Percentiles rank a stretch among this genome's conserved stretches.
Conservation (phyloP, 1,139 yeast species). For the Debaryomycetaceae sp. region DNA sequence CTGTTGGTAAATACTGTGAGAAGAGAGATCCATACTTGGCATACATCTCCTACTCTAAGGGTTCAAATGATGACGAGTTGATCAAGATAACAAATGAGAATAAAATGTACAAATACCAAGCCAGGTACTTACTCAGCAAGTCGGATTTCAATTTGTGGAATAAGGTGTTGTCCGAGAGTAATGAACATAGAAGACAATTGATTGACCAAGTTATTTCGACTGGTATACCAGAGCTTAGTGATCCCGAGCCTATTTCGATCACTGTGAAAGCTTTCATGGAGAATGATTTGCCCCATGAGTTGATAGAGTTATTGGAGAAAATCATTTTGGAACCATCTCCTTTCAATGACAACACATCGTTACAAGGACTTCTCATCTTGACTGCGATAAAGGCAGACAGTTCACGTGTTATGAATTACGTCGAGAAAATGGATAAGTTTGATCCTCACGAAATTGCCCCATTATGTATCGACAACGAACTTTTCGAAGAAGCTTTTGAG, state of each 20-base stretch:
- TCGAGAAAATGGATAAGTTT: conserved; percentile 86
- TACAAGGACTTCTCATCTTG: conserved; percentile 86
- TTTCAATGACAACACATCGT: conserved; percentile 88
- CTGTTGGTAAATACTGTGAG: conserved; percentile 98
- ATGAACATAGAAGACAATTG: conserved; percentile 83
- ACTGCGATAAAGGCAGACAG: conserved; percentile 96
- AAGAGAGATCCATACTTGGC: conserved; percentile 98
- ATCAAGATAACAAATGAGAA: conserved; percentile 92
- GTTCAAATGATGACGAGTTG: conserved; percentile 85
- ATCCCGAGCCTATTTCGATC: conserved; percentile 93
- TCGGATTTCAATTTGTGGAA: conserved; percentile 83
- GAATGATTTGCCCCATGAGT: conserved; percentile 87
- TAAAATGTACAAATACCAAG: conserved; percentile 98
- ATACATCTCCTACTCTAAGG: conserved; percentile 94
- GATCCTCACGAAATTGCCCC: conserved; percentile 95
- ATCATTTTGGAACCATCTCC: conserved; percentile 96
- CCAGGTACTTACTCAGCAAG: conserved; percentile 84
- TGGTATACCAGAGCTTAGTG: conserved; percentile 92
- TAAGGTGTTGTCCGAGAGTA: conserved; percentile 69
- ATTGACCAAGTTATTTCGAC: conserved; percentile 93
- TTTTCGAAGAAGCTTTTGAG: conserved; percentile 92
- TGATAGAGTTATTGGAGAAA: conserved; percentile 91
- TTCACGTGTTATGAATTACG: conserved; percentile 74
- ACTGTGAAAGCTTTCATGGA: conserved; percentile 98
- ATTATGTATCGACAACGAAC: conserved; percentile 82